phyloP scores from a whole-genome alignment of 176 grass and related monocot genomes.

The Eleusine indica region DNA sequence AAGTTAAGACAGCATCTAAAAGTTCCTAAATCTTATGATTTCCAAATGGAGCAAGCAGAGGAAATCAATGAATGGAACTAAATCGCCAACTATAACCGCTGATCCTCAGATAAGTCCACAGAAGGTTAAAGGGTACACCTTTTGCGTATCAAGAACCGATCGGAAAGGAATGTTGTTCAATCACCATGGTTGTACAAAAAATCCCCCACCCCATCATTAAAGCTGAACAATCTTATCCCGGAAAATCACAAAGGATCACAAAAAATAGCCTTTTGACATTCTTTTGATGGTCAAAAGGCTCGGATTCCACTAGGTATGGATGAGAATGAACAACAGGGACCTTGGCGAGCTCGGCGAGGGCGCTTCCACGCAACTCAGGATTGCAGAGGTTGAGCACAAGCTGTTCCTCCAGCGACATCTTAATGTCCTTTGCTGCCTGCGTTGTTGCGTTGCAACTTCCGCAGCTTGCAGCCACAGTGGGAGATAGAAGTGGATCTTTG shows the following conservation, averaged over 20 bases:
- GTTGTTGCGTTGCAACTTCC: not conserved
- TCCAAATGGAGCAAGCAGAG: not conserved
- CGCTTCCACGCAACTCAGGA: constrained; percentile 62
- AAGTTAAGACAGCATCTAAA: not conserved
- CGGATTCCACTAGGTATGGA: not conserved
- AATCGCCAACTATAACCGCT: not conserved
- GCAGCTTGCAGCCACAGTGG: not conserved
- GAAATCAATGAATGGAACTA: not conserved
- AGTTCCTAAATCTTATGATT: not conserved
- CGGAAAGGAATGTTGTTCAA: not conserved
- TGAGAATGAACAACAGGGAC: constrained; percentile 23
- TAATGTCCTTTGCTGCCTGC: constrained; percentile 35
- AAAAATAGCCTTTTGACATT: not conserved
- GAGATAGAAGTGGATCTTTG: constrained; percentile 16
- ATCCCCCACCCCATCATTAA: not conserved
- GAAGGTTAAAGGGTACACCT: not conserved
- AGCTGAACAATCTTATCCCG: not conserved
- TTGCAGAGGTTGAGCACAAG: constrained; percentile 61
- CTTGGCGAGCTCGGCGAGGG: constrained; percentile 76
- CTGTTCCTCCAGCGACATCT: constrained; percentile 50
- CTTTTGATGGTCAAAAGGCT: too few species aligned
- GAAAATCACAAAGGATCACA: not conserved
- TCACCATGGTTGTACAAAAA: not conserved
- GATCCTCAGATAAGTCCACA: constrained; percentile 12
- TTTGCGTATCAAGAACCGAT: not conserved